Evolutionary conservation across 2,329 filamentous ascomycete species (phyloP), one percentile per base, ranked within the genome.

Genomic region (Fusarium avenaceum): DNA sequence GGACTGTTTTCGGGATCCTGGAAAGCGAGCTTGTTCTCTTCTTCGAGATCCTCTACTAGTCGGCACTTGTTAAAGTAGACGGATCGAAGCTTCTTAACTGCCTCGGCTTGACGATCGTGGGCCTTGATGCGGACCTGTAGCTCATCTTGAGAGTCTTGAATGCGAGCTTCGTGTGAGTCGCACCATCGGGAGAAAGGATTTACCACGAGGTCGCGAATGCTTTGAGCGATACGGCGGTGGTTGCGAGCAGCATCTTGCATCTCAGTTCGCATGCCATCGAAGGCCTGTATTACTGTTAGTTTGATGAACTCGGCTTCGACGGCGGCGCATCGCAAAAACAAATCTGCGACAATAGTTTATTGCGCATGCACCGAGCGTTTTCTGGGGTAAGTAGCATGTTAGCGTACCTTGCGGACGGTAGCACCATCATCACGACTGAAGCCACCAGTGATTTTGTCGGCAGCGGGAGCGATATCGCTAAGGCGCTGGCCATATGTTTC

Each of bases 21-120:
- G 80, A 99, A 99, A 39, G 94, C 96, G 56, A 99, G 87, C 81
- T 99, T 98, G 79, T 97, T 97, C 83, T 99, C 96, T 80, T 99
- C 96, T 78, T 99, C 96, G 63, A 98, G 83, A 77, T 99, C 96
- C 78, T 99, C 96, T 8, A 98, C 91, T 65, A 97, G 84, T 49
- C 96, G 91, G 78, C 96, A 99, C 82, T 98, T 99, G 85, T 98
- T 99, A 86, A 98, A 98, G 81, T 99, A 99, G 73, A 93, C 92
- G 79, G 92, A 97, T 69, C 96, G 90, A 73, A 97, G 87, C 82
- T 98, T 98, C 85, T 94, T 93, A 65, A 97, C 93, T 20, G 87
- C 80, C 66, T 99, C 96, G 60, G 92, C 91, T 80, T 99, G 96
- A 71, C 92, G 92, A 77, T 97, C 93, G 79, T 98, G 94, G 65